These are phyloP conservation scores for Gomphus sp. DNA, from an alignment of 1,284 basidiomycete species.

Conservation along the genomic window DNA sequence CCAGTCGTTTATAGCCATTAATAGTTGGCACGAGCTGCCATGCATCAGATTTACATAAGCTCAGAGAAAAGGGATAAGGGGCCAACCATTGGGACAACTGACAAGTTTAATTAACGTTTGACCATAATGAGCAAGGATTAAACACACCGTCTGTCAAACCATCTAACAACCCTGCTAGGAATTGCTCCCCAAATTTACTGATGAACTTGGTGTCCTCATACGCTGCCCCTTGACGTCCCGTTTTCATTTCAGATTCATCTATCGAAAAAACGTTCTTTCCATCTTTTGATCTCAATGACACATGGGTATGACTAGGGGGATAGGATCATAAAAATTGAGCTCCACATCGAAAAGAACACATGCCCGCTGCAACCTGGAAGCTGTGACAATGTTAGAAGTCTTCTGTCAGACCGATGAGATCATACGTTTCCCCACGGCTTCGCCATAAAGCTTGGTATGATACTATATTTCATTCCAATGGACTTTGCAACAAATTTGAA, in stretches of 20 bases:
- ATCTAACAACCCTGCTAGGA: constrained; percentile 84
- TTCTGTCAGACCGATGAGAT: background rate
- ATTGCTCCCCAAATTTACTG: constrained; percentile 82
- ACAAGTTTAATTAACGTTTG: background rate
- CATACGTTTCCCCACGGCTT: constrained; percentile 89
- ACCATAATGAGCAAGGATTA: background rate
- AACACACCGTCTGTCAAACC: constrained; percentile 79
- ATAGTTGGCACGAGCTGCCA: constrained; percentile 77
- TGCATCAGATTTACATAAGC: background rate
- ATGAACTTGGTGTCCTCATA: constrained; percentile 80
- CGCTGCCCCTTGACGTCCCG: constrained; percentile 59
- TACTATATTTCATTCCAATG: constrained; percentile 79
- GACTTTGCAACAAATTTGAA: constrained; percentile 94
- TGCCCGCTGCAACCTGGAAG: constrained; percentile 88
- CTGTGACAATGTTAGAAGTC: constrained; percentile 27
- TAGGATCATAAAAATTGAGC: background rate
- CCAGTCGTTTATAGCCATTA: constrained; percentile 96
- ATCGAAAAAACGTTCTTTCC: constrained; percentile 80
- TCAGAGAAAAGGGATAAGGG: constrained; percentile 5
- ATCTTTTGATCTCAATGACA: constrained; percentile 65
- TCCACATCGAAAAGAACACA: constrained; percentile 17
- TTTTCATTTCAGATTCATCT: constrained; percentile 45
- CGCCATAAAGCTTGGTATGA: constrained; percentile 97
- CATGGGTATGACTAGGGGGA: constrained; percentile 73
- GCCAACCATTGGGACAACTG: constrained; percentile 56